Base-by-base conservation (phyloP, 176 grass and related monocot species). In the Musa itinerans region DNA sequence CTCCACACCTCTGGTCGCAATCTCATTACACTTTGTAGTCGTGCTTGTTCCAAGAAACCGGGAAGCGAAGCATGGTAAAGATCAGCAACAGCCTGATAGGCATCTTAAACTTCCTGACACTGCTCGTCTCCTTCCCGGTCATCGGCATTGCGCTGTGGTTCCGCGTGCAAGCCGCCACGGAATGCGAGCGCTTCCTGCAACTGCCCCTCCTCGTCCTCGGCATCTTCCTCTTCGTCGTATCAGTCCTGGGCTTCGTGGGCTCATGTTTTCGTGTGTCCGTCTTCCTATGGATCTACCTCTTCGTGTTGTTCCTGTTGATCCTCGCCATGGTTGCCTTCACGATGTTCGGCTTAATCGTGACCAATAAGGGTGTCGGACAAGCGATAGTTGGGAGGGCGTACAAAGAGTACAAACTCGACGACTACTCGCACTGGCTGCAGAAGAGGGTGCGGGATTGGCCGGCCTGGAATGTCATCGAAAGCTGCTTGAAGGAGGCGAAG, bases 81-180 rank as follows among this genome's bases (percentile, higher is more conserved):
- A 68, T 68, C 65, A 68, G 65, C 65, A 68, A 68, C 26, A n/a
- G 10, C 65, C 13, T 68, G 12, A 26, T 68, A 13, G 65, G 65
- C 25, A 13, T n/a, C 25, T 6, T 68, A 12, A 68, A 68, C 65
- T 43, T 68, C 13, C 1, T 68, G 13, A 34, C 65, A 7, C 26
- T 68, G 6, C 65, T 68, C 26, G 26, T n/a, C 17, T 68, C 65
- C 7, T 43, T 68, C 12, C 13, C 65, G 4, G 13, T n/a, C 25
- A 48, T 68, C 25, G 65, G 24, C 13, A 14, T 9, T 3, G 65
- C 27, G 26, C 3, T 68, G 26, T 43, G 26, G 65, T n/a, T 68
- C 65, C 65, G 26, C 65, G 13, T 34, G 12, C 65, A 43, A 3
- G 14, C 13, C 1, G 14, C 65, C 17, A 68, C 65, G 11, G 65